Evolutionary conservation across 352 stramenopile species (phyloP), one percentile per base, ranked within the genome.

Genomic region (Pythium phragmitis): DNA sequence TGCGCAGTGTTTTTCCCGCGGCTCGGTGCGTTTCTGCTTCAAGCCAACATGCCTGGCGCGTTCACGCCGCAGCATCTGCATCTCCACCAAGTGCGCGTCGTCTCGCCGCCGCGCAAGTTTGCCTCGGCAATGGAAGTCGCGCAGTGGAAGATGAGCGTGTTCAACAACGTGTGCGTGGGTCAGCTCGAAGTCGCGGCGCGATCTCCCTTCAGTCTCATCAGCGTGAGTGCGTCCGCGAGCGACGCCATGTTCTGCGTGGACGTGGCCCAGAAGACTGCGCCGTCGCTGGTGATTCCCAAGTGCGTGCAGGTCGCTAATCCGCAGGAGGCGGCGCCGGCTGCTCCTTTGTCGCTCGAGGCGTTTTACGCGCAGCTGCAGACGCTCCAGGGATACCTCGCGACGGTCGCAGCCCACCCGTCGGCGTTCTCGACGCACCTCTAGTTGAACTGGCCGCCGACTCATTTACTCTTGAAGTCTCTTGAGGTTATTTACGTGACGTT

Each of bases 351-450:
- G 39, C 73, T 89, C 9, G 80, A 89, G 28, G 69, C 72, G 41
- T 89, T 89, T 47, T 89, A 82, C 60, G 80, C 80, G 26, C 77
- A 87, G 50, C 67, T 87, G n/a, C 63, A 69, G 36, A 88, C 75
- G 26, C 67, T 88, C 28, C 65, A 85, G 55, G 61, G 69, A 16
- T 88, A 87, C 51, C 39, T 89, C 14, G 46, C 58, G 23, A 62
- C 72, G 7, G 69, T 71, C 1, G 70, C 72, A 12, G 26, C 26
- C 26, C 26, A 28, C 26, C 26, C 26, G 26, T 28, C 26, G 26
- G 26, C 26, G 26, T 28, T 28, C 26, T 28, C 26, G 26, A 28
- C 26, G 26, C 26, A 28, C 26, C 58, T 85, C 30, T 69, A 60
- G 34, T 21, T 28, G 26, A 28, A 28, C 26, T 28, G 26, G 26